Percentiles rank a stretch among this genome's conserved stretches.
These are phyloP conservation scores for Tricholoma sp. DNA, from an alignment of 768 basidiomycete species.

Conservation along the genomic window DNA sequence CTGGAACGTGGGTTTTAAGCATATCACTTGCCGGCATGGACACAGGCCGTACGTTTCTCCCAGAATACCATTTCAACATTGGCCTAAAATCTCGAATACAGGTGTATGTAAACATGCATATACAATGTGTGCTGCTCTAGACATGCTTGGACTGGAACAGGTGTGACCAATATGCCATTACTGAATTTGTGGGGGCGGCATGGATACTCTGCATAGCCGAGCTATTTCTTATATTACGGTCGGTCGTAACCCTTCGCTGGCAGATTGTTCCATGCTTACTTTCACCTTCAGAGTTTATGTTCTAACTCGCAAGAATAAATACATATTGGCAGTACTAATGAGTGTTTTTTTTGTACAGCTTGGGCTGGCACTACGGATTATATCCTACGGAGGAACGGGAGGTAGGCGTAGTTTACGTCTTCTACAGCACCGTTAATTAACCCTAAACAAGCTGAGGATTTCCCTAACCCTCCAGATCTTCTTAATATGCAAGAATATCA, in stretches of 20 bases:
- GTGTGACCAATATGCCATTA: constrained; percentile 12
- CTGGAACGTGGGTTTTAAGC: constrained; percentile 4
- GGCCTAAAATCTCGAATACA: not conserved
- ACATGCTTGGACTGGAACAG: constrained; percentile 1
- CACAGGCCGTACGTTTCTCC: constrained; percentile 3
- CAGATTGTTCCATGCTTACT: not conserved
- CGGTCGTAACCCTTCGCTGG: not conserved
- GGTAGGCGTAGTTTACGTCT: not conserved
- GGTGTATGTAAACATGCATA: not conserved
- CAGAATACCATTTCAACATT: not conserved
- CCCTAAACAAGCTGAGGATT: not conserved
- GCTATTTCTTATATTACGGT: constrained; percentile 15
- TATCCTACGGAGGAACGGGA: not conserved
- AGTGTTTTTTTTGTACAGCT: not conserved
- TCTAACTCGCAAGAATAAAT: constrained; percentile 12
- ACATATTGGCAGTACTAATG: constrained; percentile 4
- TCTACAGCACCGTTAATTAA: not conserved
- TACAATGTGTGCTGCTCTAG: not conserved
- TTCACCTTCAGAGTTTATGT: constrained; percentile 10
- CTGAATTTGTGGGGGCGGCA: constrained; percentile 13
- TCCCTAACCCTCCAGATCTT: not conserved
- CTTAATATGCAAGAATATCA: not conserved
- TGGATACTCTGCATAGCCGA: constrained; percentile 16
- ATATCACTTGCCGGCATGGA: constrained; percentile 10
- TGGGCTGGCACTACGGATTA: not conserved